Percentiles rank a stretch among this genome's conserved stretches.
Conservation (phyloP, 768 basidiomycete genomes). For the Hortiboletus flavorubellus region DNA sequence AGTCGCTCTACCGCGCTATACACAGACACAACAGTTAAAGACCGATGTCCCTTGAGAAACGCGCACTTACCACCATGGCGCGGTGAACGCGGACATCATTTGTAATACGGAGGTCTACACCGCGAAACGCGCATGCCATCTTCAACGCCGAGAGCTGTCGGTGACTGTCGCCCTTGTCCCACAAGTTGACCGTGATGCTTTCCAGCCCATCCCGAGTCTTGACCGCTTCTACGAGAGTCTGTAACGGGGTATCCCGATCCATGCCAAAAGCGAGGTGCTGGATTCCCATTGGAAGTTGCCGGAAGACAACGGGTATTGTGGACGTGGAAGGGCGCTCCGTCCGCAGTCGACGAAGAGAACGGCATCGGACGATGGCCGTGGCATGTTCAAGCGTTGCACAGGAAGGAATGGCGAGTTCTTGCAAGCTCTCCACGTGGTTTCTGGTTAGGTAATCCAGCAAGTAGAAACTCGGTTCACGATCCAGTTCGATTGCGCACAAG, state of each 20-base stretch:
- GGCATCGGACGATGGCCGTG: slow-evolving; percentile 45
- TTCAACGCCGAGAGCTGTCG: slow-evolving; percentile 51
- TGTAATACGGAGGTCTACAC: slow-evolving; percentile 52
- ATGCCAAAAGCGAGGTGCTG: slow-evolving; percentile 60
- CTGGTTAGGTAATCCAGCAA: slow-evolving; percentile 54
- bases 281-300: slow-evolving; percentile 45
- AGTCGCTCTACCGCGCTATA: slow-evolving; percentile 19
- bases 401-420: slow-evolving; percentile 56
- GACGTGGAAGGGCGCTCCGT: slow-evolving; percentile 53
- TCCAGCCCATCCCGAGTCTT: slow-evolving; percentile 43
- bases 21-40: slow-evolving; percentile 9
- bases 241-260: slow-evolving; percentile 52
- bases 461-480: slow-evolving; percentile 54
- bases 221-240: slow-evolving; percentile 53
- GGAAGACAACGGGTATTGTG: slow-evolving; percentile 39
- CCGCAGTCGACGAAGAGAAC: slow-evolving; percentile 49
- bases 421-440: slow-evolving; percentile 47
- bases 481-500: slow-evolving; percentile 53
- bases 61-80: slow-evolving; percentile 43
- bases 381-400: slow-evolving; percentile 48
- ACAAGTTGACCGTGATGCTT: slow-evolving; percentile 51
- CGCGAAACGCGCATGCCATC: slow-evolving; percentile 62
- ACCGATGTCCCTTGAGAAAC: slow-evolving; percentile 11
- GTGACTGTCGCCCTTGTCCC: slow-evolving; percentile 49
- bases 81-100: slow-evolving; percentile 54